These are phyloP conservation scores for Chenopodium berlandieri DNA, from an alignment of 148 eudicot species.

Conservation along the genomic window DNA sequence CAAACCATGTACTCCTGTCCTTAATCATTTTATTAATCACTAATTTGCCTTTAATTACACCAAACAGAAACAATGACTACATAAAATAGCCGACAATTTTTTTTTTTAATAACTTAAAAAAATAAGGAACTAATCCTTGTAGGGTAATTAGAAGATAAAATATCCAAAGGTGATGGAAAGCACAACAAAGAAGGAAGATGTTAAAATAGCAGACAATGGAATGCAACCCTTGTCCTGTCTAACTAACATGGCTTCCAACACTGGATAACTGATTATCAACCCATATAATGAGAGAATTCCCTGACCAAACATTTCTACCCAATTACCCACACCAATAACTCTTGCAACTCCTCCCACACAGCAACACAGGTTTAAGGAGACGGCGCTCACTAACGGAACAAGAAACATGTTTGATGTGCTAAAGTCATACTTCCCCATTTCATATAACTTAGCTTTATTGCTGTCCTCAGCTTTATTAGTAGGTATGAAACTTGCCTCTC, in stretches of 20 bases:
- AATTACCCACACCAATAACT: slow-evolving; percentile 1
- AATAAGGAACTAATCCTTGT: too few relatives aligned
- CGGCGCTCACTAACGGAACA: slow-evolving; percentile 22
- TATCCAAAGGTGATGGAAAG: slow-evolving; percentile 13
- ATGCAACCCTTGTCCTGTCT: slow-evolving; percentile 33
- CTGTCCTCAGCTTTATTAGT: slow-evolving; percentile 33
- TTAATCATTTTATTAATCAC: too few relatives aligned
- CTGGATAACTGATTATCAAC: slow-evolving; percentile 20
- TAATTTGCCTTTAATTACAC: too few relatives aligned
- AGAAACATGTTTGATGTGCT: slow-evolving; percentile 27
- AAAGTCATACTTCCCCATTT: slow-evolving; percentile 33
- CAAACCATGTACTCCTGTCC: too few relatives aligned
- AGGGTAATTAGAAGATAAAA: neutral
- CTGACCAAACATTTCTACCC: slow-evolving; percentile 24
- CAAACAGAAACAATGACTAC: too few relatives aligned
- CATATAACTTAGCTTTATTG: slow-evolving; percentile 19
- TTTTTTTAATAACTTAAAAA: too few relatives aligned
- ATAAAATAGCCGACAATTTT: too few relatives aligned
- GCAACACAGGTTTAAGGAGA: slow-evolving; percentile 21
- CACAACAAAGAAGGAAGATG: slow-evolving; percentile 14
- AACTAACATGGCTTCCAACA: slow-evolving; percentile 30
- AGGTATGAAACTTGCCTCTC: slow-evolving; percentile 33
- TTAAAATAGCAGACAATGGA: slow-evolving; percentile 13
- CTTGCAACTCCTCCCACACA: slow-evolving; percentile 22
- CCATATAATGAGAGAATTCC: slow-evolving; percentile 20